Evolutionary conservation across 306 rosid species (phyloP).

Genomic region (Prunus kanzakura): DNA sequence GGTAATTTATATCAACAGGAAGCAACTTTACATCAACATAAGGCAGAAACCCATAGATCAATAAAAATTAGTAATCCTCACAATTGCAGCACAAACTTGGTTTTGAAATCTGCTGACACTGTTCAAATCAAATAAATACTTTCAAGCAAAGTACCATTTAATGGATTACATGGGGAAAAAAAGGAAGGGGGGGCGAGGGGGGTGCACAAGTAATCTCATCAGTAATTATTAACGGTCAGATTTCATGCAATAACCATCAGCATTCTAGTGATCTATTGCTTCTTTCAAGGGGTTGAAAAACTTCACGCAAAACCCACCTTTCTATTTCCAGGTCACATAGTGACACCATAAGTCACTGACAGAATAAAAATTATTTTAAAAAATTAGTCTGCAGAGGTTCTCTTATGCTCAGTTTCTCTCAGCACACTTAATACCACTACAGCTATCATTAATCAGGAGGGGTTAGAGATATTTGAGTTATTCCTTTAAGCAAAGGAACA

Average conservation of each 20-base stretch:
- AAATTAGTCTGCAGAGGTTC: neutral
- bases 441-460: neutral
- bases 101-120: neutral
- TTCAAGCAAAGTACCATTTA: too few relatives aligned
- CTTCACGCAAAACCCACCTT: neutral
- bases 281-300: neutral
- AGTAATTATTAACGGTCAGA: too few relatives aligned
- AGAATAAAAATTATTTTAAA: neutral
- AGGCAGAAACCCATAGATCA: neutral
- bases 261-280: too few relatives aligned
- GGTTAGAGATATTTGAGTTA: neutral
- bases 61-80: neutral
- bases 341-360: neutral
- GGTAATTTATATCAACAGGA: slow-evolving; percentile 2
- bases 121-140: too few relatives aligned
- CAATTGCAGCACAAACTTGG: too few relatives aligned
- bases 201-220: too few relatives aligned
- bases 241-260: too few relatives aligned
- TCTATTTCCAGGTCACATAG: neutral
- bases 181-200: too few relatives aligned
- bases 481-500: neutral
- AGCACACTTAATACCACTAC: neutral
- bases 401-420: neutral
- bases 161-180: too few relatives aligned
- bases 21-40: neutral